phyloP scores from a whole-genome alignment of 1,139 yeast genomes.

The Meyerozyma guilliermondii region DNA sequence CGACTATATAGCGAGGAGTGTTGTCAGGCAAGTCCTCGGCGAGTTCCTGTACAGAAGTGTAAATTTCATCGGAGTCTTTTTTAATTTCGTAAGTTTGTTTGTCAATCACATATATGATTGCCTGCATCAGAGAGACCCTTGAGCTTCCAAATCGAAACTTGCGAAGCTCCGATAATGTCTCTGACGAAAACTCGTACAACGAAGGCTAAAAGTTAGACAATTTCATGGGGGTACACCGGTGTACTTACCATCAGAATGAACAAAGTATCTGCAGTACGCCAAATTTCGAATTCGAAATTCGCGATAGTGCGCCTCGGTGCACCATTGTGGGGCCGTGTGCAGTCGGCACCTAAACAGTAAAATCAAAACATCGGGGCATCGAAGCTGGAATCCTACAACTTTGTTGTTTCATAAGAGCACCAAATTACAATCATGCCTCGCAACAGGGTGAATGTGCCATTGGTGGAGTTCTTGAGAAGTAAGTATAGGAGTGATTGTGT shows the following conservation, averaged over 20 bases:
- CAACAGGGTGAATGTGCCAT: slow-evolving; percentile 24
- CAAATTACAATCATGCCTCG: slow-evolving; percentile 14
- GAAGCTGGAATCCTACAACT: background rate
- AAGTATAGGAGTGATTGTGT: slow-evolving; percentile 15
- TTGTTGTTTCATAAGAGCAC: background rate
- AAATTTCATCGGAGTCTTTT: slow-evolving; percentile 40
- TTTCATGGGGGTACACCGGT: background rate
- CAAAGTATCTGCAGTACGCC: background rate
- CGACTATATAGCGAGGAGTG: slow-evolving; percentile 66
- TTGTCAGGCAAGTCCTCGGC: slow-evolving; percentile 79
- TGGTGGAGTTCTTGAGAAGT: slow-evolving; percentile 45
- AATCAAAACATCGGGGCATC: slow-evolving; percentile 1
- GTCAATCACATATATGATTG: slow-evolving; percentile 56
- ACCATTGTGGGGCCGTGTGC: slow-evolving; percentile 1
- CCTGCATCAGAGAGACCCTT: slow-evolving; percentile 59
- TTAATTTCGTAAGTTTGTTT: slow-evolving; percentile 51
- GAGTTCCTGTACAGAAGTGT: slow-evolving; percentile 51
- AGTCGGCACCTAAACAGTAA: slow-evolving; percentile 1
- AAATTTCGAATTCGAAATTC: no score
- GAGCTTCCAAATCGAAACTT: slow-evolving; percentile 73
- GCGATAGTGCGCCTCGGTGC: background rate
- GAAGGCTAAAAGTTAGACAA: slow-evolving; percentile 24
- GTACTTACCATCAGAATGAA: background rate
- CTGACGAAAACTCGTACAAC: slow-evolving; percentile 62
- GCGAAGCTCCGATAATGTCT: slow-evolving; percentile 55